These are phyloP conservation scores for Starmerella floris DNA, from an alignment of 805 yeast genomes.

Conservation along the genomic window DNA sequence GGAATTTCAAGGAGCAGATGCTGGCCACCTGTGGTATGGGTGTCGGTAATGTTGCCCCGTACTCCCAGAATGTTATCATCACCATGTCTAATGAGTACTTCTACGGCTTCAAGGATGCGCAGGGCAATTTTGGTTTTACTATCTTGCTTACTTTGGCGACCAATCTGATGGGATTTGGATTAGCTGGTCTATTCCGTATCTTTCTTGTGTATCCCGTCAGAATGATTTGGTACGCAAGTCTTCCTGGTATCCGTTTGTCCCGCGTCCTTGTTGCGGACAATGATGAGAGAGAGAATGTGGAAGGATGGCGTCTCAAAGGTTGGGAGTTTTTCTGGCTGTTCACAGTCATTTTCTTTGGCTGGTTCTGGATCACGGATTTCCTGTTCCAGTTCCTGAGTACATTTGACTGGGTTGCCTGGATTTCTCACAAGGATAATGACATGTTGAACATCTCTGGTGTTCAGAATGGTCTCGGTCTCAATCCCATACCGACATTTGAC, in stretches of 20 bases:
- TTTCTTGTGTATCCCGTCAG: slow-evolving; percentile 41
- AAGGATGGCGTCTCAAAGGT: slow-evolving; percentile 49
- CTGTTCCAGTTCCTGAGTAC: slow-evolving; percentile 46
- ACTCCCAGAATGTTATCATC: slow-evolving; percentile 8
- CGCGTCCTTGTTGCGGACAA: slow-evolving; percentile 31
- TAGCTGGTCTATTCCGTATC: slow-evolving; percentile 52
- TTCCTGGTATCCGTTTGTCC: slow-evolving; percentile 40
- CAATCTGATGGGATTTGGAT: slow-evolving; percentile 52
- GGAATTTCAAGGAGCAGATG: slow-evolving; percentile 21
- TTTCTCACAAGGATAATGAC: slow-evolving; percentile 39
- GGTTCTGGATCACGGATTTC: slow-evolving; percentile 57
- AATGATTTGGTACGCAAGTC: slow-evolving; percentile 41
- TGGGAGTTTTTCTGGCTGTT: slow-evolving; percentile 37
- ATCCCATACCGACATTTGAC: slow-evolving; percentile 39
- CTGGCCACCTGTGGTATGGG: slow-evolving; percentile 19
- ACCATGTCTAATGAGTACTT: slow-evolving; percentile 10
- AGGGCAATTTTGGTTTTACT: slow-evolving; percentile 35
- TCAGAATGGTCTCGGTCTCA: slow-evolving; percentile 32
- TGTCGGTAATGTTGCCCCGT: slow-evolving; percentile 19
- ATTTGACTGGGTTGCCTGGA: slow-evolving; percentile 51
- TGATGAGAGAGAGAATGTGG: slow-evolving; percentile 23
- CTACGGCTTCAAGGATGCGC: slow-evolving; percentile 19
- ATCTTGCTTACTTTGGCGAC: slow-evolving; percentile 42
- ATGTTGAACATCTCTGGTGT: slow-evolving; percentile 52
- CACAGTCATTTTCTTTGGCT: slow-evolving; percentile 34